A percentile compares a stretch with the other conserved stretches of the same genome.
Conservation (phyloP, 2,329 filamentous ascomycete genomes). For the Nemania abortiva region DNA sequence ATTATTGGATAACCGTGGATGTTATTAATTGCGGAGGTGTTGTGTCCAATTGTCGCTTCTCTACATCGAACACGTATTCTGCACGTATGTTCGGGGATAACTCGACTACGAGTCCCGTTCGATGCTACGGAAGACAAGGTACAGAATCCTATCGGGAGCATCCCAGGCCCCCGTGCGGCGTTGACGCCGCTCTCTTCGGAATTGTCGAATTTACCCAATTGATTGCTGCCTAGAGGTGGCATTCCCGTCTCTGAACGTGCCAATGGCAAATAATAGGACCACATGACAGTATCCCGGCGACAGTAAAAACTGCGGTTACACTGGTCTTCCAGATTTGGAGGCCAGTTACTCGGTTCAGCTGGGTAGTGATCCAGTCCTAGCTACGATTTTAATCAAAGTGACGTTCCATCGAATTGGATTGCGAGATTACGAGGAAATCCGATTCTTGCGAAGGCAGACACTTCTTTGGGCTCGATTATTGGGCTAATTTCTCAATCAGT, state of each 20-base stretch:
- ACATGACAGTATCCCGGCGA: background rate
- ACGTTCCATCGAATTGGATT: background rate
- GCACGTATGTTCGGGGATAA: background rate
- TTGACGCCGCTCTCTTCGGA: background rate
- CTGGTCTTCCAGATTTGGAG: slow-evolving; percentile 2
- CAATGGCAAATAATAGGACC: background rate
- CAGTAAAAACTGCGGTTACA: background rate
- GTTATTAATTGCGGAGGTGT: background rate
- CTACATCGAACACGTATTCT: background rate
- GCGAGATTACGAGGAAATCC: background rate
- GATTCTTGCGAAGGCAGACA: background rate
- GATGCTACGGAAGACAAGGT: background rate
- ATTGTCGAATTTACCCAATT: background rate
- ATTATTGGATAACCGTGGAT: background rate
- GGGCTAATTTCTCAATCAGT: background rate
- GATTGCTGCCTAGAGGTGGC: background rate
- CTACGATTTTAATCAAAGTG: background rate
- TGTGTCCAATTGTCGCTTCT: background rate
- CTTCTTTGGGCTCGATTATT: background rate
- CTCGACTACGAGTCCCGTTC: background rate
- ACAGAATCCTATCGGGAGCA: background rate
- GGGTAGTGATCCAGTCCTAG: background rate
- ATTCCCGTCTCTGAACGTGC: background rate
- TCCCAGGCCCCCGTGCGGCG: background rate
- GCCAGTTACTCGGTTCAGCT: background rate